phyloP scores from a whole-genome alignment of 148 eudicot genomes.

The Rhododendron griersonianum region DNA sequence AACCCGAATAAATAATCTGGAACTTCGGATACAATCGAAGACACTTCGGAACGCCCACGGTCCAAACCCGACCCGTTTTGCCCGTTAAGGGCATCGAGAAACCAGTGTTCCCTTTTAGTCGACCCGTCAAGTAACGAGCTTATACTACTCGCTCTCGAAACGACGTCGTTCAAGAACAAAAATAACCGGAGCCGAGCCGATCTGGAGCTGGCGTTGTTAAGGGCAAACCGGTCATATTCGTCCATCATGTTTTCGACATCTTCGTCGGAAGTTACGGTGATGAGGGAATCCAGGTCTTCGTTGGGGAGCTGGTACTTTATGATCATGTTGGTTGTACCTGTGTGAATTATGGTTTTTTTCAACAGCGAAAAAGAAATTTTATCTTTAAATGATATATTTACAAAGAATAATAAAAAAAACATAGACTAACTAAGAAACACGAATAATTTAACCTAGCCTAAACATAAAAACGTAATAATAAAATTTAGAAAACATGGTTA shows the following conservation, averaged over 20 bases:
- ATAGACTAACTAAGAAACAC: too few species aligned
- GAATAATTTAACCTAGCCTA: too few species aligned
- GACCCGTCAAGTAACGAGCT: conserved; percentile 80
- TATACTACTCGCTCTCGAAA: conserved; percentile 52
- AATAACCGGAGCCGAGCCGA: conserved; percentile 63
- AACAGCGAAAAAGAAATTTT: too few species aligned
- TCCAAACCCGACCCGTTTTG: conserved; percentile 47
- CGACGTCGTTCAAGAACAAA: conserved; percentile 37
- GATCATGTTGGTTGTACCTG: conserved; percentile 32
- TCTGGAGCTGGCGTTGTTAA: neutral
- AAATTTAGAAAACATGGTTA: too few species aligned
- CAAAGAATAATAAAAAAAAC: too few species aligned
- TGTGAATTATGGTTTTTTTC: conserved; percentile 17
- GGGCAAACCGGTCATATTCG: conserved; percentile 62
- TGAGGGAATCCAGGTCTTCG: conserved; percentile 86
- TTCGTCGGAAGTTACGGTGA: conserved; percentile 75
- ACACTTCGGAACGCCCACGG: conserved; percentile 75
- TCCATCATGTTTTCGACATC: conserved; percentile 97
- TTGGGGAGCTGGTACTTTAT: conserved; percentile 88
- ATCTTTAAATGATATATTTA: too few species aligned
- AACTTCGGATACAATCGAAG: conserved; percentile 74
- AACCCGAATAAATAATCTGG: conserved; percentile 90
- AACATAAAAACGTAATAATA: too few species aligned
- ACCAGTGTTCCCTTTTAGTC: conserved; percentile 77
- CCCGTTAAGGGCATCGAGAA: conserved; percentile 82